phyloP scores from a whole-genome alignment of 202 grass and related monocot species.

The Hordeum pubiflorum region DNA sequence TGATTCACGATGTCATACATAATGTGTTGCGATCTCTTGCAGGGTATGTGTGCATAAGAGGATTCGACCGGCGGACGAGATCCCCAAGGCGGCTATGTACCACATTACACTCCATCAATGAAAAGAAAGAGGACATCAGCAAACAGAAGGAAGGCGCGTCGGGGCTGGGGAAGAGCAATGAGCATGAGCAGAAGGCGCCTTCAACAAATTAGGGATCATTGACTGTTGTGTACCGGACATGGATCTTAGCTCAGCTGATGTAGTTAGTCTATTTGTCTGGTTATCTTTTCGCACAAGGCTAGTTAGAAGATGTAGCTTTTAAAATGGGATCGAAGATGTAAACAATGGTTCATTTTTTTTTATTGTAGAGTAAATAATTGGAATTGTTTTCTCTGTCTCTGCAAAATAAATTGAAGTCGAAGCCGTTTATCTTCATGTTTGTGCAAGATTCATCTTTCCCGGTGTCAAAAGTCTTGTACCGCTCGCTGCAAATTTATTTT shows the following conservation, averaged over 20 bases:
- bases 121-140: conserved; percentile 5
- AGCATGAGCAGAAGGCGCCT: neutral
- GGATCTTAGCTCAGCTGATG: neutral
- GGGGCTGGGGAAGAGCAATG: neutral
- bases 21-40: neutral
- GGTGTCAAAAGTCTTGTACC: no score
- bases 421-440: no score
- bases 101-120: conserved; percentile 22
- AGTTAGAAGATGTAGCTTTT: no score
- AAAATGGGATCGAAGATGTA: no score
- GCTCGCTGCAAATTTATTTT: no score
- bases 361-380: no score
- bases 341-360: no score
- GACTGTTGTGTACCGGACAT: neutral
- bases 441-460: no score
- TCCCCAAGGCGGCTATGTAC: neutral
- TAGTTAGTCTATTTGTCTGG: neutral
- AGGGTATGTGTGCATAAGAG: conserved; percentile 45
- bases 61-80: conserved; percentile 10
- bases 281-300: neutral
- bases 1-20: neutral
- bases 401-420: no score
- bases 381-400: no score
- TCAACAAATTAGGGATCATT: neutral
- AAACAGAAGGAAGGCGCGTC: neutral